Conservation (phyloP, 805 yeast species). For the Saccharomycopsis lassenensis region DNA sequence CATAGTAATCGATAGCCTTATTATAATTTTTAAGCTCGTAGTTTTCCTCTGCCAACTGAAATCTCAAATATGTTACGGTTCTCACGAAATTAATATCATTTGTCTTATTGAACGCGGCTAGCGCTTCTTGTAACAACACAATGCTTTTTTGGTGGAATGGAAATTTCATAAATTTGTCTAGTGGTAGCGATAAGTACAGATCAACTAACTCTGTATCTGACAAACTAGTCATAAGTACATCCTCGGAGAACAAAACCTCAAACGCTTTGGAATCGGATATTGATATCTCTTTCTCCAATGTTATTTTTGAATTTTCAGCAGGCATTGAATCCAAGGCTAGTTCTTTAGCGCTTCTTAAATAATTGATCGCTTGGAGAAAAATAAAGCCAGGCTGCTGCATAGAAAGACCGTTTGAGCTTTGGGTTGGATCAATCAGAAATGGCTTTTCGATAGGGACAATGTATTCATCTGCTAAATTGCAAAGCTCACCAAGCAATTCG, state of each 20-base stretch:
- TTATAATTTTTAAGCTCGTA: conserved; percentile 26
- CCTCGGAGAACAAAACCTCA: no score
- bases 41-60: conserved; percentile 42
- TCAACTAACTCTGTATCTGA: conserved; percentile 19
- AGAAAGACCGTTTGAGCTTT: conserved; percentile 22
- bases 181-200: conserved; percentile 22
- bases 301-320: no score
- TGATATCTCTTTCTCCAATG: no score
- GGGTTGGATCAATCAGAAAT: conserved; percentile 22
- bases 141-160: conserved; percentile 16
- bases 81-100: conserved; percentile 26
- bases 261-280: no score
- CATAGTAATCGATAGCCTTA: conserved; percentile 32
- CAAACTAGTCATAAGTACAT: no score
- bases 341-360: conserved; percentile 20
- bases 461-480: conserved; percentile 35
- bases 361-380: conserved; percentile 29
- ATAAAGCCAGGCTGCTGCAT: conserved; percentile 36
- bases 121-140: conserved; percentile 17
- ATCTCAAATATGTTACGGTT: conserved; percentile 33
- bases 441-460: conserved; percentile 32
- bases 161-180: conserved; percentile 19
- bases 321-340: no score
- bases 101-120: conserved; percentile 10
- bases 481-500: conserved; percentile 52